A percentile compares a stretch with the other conserved stretches of the same genome.
Evolutionary conservation across 257 asterid genomes (phyloP).

Genomic region (Rhazya stricta): DNA sequence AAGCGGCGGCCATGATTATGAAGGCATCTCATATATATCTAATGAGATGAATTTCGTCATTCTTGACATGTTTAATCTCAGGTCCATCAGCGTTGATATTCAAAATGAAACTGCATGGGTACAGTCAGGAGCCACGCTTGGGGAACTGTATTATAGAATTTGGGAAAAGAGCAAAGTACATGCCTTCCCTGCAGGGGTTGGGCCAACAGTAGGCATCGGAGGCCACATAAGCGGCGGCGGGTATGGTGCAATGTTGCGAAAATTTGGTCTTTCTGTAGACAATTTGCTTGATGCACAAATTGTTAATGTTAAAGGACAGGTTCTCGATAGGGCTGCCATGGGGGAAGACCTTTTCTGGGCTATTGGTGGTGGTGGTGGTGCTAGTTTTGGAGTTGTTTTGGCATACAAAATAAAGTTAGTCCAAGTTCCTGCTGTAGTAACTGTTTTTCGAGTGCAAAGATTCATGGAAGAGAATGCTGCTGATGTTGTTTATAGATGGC

Average conservation of each 20-base stretch:
- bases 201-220: constrained; percentile 7
- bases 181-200: not conserved
- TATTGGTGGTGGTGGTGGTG: constrained; percentile 19
- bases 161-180: not conserved
- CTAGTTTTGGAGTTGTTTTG: constrained; percentile 20
- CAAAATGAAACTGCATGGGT: constrained; percentile 22
- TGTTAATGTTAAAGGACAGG: constrained; percentile 33
- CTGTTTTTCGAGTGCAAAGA: constrained; percentile 6
- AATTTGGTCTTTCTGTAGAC: constrained; percentile 33
- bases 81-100: not conserved
- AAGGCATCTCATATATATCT: not conserved
- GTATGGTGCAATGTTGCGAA: constrained; percentile 14
- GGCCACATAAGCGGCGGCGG: constrained; percentile 22
- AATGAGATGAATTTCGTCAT: not conserved
- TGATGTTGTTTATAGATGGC: constrained; percentile 6
- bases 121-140: not conserved
- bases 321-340: constrained; percentile 34
- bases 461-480: not conserved
- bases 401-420: constrained; percentile 15
- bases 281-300: constrained; percentile 40
- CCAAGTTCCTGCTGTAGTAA: constrained; percentile 9
- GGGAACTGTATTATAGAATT: not conserved
- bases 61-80: constrained; percentile 10
- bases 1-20: constrained; percentile 14
- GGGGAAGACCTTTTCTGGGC: constrained; percentile 42